Percentiles rank a stretch among this genome's conserved stretches.
phyloP scores from a whole-genome alignment of 176 grass and related monocot species.

The sorghum (Sorghum bicolor) region Sorghum_bicolor_NCBIv3 NC_012879.2:53929501-53930000 shows the following conservation, averaged over 20 bases:
- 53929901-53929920: background rate
- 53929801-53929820: constrained; percentile 49
- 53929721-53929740: background rate
- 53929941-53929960: background rate
- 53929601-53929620: too few relatives aligned
- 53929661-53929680: background rate
- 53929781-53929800: constrained; percentile 9
- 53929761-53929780: background rate
- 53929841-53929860: constrained; percentile 51
- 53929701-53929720: background rate
- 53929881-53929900: background rate
- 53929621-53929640: background rate
- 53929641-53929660: constrained; percentile 10
- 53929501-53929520: too few relatives aligned
- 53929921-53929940: background rate
- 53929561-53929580: too few relatives aligned
- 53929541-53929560: too few relatives aligned
- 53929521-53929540: too few relatives aligned
- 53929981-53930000: constrained; percentile 19
- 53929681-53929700: background rate
- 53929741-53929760: background rate
- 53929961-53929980: constrained; percentile 34
- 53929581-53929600: too few relatives aligned
- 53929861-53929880: constrained; percentile 26
- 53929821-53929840: constrained; percentile 65